Conservation (phyloP, 2,329 filamentous ascomycete species). For the Fusarium duplospermum region DNA sequence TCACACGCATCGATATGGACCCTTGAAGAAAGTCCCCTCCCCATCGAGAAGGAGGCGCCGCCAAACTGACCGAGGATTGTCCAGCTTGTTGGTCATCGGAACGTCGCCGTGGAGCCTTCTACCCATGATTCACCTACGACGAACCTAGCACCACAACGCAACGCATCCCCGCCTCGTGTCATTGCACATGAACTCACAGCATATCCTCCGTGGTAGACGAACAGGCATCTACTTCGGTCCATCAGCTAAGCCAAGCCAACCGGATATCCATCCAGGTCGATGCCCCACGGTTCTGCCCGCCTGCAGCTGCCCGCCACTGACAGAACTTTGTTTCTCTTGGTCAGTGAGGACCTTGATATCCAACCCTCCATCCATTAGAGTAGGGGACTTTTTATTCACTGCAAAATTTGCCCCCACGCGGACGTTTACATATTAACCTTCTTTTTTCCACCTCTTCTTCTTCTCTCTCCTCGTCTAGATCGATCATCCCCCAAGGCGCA, state of each 20-base stretch:
- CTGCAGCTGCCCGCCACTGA: conserved; percentile 7
- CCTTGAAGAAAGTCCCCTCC: background rate
- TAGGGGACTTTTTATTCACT: background rate
- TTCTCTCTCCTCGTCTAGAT: background rate
- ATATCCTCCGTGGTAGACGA: background rate
- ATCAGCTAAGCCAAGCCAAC: background rate
- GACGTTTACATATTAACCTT: conserved; percentile 11
- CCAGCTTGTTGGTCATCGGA: background rate
- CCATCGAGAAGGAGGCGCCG: background rate
- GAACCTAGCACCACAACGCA: background rate
- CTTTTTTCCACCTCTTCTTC: background rate
- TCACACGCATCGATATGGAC: background rate
- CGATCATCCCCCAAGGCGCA: background rate
- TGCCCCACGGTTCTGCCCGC: conserved; percentile 17
- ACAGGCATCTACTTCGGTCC: background rate
- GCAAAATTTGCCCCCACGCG: background rate
- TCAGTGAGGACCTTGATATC: conserved; percentile 37
- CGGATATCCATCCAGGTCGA: conserved; percentile 13
- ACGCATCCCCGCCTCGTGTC: conserved; percentile 2
- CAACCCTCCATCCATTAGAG: background rate
- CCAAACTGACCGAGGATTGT: background rate
- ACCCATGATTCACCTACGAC: background rate
- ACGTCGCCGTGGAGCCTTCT: background rate
- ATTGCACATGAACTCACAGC: conserved; percentile 13
- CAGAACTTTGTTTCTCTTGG: conserved; percentile 10